Evolutionary conservation across 2,329 filamentous ascomycete genomes (phyloP).

Genomic region (Aspergillus sp.): DNA sequence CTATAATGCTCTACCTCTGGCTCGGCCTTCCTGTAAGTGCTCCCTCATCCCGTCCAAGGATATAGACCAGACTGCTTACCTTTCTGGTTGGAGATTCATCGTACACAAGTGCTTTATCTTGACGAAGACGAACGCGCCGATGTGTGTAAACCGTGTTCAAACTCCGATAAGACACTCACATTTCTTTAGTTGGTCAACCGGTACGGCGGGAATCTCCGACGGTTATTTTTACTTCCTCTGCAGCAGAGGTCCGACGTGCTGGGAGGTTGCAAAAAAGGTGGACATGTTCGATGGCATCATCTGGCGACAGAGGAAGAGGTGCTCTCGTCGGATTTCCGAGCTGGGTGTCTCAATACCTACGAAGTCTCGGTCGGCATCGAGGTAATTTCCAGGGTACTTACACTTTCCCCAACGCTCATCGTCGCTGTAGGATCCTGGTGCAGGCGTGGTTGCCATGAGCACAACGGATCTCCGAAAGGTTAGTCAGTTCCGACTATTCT

Average conservation of each 20-base stretch:
- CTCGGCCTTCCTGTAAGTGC: background rate
- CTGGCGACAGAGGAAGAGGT: background rate
- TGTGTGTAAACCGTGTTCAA: background rate
- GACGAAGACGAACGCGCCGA: background rate
- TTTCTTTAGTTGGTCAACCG: slow-evolving; percentile 1
- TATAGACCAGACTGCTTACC: slow-evolving; percentile 1
- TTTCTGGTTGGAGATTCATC: slow-evolving; percentile 2
- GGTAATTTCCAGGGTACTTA: background rate
- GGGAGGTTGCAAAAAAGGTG: background rate
- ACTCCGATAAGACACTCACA: background rate
- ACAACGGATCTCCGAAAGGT: background rate
- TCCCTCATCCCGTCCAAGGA: background rate
- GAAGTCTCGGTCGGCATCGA: background rate
- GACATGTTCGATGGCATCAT: background rate
- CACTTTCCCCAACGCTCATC: background rate
- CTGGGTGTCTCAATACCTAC: background rate
- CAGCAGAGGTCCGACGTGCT: background rate
- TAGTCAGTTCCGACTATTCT: background rate
- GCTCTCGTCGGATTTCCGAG: slow-evolving; percentile 1
- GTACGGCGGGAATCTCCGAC: background rate
- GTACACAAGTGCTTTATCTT: slow-evolving; percentile 1
- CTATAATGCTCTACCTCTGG: slow-evolving; percentile 1
- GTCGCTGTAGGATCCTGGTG: background rate
- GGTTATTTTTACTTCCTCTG: background rate
- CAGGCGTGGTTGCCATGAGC: background rate